These are phyloP conservation scores for Naganishia vishniacii DNA, from an alignment of 768 basidiomycete species.

Conservation along the genomic window DNA sequence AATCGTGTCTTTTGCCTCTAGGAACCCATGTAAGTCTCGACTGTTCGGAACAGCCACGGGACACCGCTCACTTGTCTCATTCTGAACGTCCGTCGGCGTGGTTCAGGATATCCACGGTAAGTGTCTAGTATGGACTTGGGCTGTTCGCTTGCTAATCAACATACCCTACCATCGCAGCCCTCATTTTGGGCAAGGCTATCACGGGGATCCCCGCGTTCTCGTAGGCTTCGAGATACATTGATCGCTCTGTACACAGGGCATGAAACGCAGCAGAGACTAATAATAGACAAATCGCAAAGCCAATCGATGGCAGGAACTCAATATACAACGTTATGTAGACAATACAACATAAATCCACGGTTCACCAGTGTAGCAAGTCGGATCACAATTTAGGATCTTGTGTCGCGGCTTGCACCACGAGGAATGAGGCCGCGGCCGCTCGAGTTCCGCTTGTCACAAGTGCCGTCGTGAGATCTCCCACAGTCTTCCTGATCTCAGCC, in stretches of 20 bases:
- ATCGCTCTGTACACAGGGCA: no score
- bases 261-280: no score
- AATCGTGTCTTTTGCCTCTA: slow-evolving; percentile 33
- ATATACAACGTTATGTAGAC: slow-evolving; percentile 9
- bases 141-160: not conserved
- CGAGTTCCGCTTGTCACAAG: slow-evolving; percentile 58
- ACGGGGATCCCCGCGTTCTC: slow-evolving; percentile 80
- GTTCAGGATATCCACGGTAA: slow-evolving; percentile 43
- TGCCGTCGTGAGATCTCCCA: slow-evolving; percentile 77
- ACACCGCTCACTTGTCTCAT: not conserved
- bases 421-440: slow-evolving; percentile 41
- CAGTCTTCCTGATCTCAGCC: slow-evolving; percentile 67
- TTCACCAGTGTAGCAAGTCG: not conserved
- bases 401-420: slow-evolving; percentile 47
- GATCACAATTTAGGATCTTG: slow-evolving; percentile 4
- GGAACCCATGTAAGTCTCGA: slow-evolving; percentile 58
- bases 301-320: slow-evolving; percentile 1
- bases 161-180: slow-evolving; percentile 48
- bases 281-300: no score
- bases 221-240: slow-evolving; percentile 4
- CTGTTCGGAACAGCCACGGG: not conserved
- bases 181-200: slow-evolving; percentile 87
- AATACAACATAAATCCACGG: not conserved
- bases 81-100: not conserved
- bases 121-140: slow-evolving; percentile 50